Evolutionary conservation across 1,139 yeast genomes (phyloP), one percentile per base, ranked within the genome.

Genomic region (Debaryomycetaceae sp.): DNA sequence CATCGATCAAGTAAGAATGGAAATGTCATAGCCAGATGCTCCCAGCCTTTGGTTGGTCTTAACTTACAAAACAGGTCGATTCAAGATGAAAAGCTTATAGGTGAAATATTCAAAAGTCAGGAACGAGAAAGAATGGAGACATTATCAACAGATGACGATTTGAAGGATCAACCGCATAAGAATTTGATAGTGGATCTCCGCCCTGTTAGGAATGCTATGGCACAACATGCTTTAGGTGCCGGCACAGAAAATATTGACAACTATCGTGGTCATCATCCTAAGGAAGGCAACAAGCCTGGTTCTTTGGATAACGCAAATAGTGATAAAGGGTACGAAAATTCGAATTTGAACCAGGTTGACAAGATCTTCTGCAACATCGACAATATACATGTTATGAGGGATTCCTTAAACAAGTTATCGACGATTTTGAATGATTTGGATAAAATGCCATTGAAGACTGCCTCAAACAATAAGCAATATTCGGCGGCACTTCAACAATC

Each of bases 181-280:
- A 89, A 91, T 50, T 61, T 92, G 34, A 81, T 92, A 31, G 92
- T 89, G 2, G 98, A 92, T 64, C 85, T 95, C 18, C 70, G 98
- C 42, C 98, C 98, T 1, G 63, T 89, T 9, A 85, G 97, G 0
- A 92, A 92, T 61, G 98, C 98, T 8, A 79, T 89, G 80, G 98
- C 97, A 0, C 98, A 92, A 56, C 88, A 89, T 42, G 98, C 98
- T 0, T 65, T 92, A 19, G 98, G 98, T 5, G 98, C 98, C 5
- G 98, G 98, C 0, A 85, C 97, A 0, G 98, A 92, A 56, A 84
- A 79, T 50, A 87, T 89, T 73, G 98, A 91, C 45, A 80, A 87
- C 55, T 91, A 92, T 63, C 74, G 81, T 30, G 73, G 70, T 2
- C 46, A 46, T 34, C 45, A 39, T 17, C 40, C 40, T 37, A 47